Base-by-base conservation (phyloP, 495 filamentous ascomycete species). In the Physcia stellaris region DNA sequence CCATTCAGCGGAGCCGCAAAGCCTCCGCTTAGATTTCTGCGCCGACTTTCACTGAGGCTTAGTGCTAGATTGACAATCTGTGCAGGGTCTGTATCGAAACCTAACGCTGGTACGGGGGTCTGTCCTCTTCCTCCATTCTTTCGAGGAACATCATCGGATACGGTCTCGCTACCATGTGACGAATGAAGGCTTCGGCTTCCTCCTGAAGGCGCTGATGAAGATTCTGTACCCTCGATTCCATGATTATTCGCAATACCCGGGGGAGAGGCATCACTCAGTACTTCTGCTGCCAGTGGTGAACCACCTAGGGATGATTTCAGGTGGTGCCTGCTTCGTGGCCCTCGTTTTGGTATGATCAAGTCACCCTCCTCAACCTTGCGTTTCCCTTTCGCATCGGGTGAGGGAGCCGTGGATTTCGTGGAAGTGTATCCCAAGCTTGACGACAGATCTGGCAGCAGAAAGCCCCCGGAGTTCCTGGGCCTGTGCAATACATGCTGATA, bases 1-100 rank as follows among this genome's bases (percentile, higher is more conserved):
- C 50, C 35, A 35, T 48, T 46, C 28, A 39, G 43, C 22, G 54
- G 49, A 3, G 50, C 22, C 9, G 51, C 21, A 30, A 57, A 50
- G 24, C 55, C 49, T 33, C 53, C 40, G 37, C 59, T 66, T 4
- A 61, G 21, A 32, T 65, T 62, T 39, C 78, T 67, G 39, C 75
- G 70, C 37, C 86, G 68, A 23, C 83, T 86, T 52, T 94, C 83
- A 60, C 81, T 93, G 35, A 95, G 58, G 50, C 79, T 88, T 52
- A 95, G 60, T 2, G 87, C 87, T 57, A 95, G 77, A 49, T 81
- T 86, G 26, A 95, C 83, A 41, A 95, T 87, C 55, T 93, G 81
- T 15, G 81, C 67, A 16, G 84, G 77, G 47, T 95, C 85, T 13
- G 71, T 61, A 57, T 86, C 80, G 10, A 81, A 49, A 0, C 61